Evolutionary conservation across 192 early-diverging fungal genomes (phyloP), one percentile per base, ranked within the genome.

Genomic region (Gamsiella multidivaricata): DNA sequence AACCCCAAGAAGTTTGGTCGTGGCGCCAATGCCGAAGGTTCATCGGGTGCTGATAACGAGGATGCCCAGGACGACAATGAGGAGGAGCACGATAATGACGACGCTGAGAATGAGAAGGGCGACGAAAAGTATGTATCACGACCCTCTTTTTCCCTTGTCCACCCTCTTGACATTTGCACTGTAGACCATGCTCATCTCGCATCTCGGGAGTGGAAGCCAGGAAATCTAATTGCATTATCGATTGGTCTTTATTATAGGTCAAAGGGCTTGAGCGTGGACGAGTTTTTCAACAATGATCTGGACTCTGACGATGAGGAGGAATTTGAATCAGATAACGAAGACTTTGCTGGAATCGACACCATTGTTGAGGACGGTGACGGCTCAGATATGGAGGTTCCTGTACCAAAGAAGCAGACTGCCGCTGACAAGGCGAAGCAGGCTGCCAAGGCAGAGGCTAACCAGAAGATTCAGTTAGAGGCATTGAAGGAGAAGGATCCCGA

Each of bases 401-500:
- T 28, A 1, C 42, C 69, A 3, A 75, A 65, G 54, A 70, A 82
- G 54, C 55, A 69, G 52, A 56, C 66, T 20, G 53, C 70, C n/a
- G 42, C 57, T 25, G 37, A 70, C 20, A 78, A 78, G 63, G 54
- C 57, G 50, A 78, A 78, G 50, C 61, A 65, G 37, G 69, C 46
- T 46, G 63, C 74, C 12, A 81, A 81, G 55, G 65, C 71, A 18
- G 85, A 91, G 49, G 81, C 82, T 0, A 70, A 81, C 42, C 94
- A 96, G 76, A 95, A 94, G 79, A 65, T 87, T 65, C 83, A 99
- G 81, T 79, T 99, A 45, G 92, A 97, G 43, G 84, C 89, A 8
- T 85, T 98, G 81, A 91, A 92, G 68, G 81, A 91, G 59, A 90
- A 90, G 69, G 96, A 99, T 66, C 95, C 96, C 15, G 87, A 91